phyloP scores from a whole-genome alignment of 2,329 filamentous ascomycete species.

The Emmonsia crescens region DNA sequence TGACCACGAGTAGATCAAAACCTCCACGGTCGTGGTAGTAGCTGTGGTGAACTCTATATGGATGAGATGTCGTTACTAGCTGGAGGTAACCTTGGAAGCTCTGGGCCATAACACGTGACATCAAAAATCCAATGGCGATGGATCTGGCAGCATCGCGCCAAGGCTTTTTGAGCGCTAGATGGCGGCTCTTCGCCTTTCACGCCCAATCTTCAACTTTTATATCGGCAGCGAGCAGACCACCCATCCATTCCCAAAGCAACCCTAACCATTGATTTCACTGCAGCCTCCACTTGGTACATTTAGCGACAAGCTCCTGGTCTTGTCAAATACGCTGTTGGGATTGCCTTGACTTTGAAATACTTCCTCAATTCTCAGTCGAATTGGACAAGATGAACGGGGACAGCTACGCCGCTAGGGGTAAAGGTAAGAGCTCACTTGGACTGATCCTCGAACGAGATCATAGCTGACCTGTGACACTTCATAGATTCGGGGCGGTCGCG shows the following conservation, averaged over 20 bases:
- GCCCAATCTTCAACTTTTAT: neutral
- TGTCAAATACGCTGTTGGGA: neutral
- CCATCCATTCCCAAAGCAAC: neutral
- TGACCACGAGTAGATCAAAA: conserved; percentile 8
- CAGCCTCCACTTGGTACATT: neutral
- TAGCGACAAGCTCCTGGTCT: neutral
- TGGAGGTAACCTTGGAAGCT: neutral
- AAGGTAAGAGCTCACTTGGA: conserved; percentile 42
- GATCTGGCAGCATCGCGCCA: conserved; percentile 1
- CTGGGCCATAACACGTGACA: neutral
- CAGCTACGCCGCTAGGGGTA: conserved; percentile 69
- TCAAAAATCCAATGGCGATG: neutral
- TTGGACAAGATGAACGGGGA: conserved; percentile 64
- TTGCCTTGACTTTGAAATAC: neutral
- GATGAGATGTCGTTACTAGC: too few relatives aligned
- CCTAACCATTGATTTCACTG: neutral
- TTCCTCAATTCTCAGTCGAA: neutral
- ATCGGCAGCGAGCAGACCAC: neutral
- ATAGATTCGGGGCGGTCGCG: conserved; percentile 43
- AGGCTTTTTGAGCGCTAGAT: neutral
- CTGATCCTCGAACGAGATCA: conserved; percentile 18
- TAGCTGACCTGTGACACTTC: conserved; percentile 24
- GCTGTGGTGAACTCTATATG: neutral
- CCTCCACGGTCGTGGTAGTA: neutral
- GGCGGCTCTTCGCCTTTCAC: neutral